Evolutionary conservation across 2,329 filamentous ascomycete genomes (phyloP), one percentile per base, ranked within the genome.

Genomic region (Fusarium mundagurra): DNA sequence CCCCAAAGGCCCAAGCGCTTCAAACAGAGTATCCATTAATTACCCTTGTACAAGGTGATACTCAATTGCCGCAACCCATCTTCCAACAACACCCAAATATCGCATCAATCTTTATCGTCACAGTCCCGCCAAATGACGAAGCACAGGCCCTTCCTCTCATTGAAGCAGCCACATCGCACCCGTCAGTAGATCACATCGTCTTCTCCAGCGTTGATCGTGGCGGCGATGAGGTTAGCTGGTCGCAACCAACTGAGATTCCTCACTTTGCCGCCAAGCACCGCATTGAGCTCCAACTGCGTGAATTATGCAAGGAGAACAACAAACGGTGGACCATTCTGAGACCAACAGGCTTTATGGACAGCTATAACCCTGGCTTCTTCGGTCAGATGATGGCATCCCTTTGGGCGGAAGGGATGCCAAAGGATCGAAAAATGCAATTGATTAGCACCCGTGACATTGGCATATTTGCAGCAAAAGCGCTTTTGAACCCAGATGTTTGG

Each of bases 331-430:
- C 78, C 1, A 77, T 80, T 2, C 45, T 80, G 4, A 60, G 78
- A 18, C 78, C 77, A 8, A 75, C 76, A 0, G 78, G 77, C 0
- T 80, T 80, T n/a, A 79, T 80, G 78, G 77, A 80, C 8, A 79
- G 64, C 29, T 80, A 80, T 14, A 69, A 57, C 16, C 69, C 76
- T 1, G 75, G 70, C 4, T 70, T 67, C 43, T 80, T 80, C 7
- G 75, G 78, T 6, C 71, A 76, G 38, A 66, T 80, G 55, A 79
- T 80, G 67, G 78, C 76, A 6, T 71, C 77, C 0, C 71, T 67
- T 0, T 67, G 79, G 79, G 68, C 69, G 16, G 72, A 75, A 8
- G 79, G 76, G 0, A 76, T 80, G 57, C 77, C 76, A 1, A 53
- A 39, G 1, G 76, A 79, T 10, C 71, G 72, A 6, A 65, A 64